A percentile compares a stretch with the other conserved stretches of the same genome.
phyloP scores from a whole-genome alignment of 306 rosid genomes.

The Trifolium pratense region DNA sequence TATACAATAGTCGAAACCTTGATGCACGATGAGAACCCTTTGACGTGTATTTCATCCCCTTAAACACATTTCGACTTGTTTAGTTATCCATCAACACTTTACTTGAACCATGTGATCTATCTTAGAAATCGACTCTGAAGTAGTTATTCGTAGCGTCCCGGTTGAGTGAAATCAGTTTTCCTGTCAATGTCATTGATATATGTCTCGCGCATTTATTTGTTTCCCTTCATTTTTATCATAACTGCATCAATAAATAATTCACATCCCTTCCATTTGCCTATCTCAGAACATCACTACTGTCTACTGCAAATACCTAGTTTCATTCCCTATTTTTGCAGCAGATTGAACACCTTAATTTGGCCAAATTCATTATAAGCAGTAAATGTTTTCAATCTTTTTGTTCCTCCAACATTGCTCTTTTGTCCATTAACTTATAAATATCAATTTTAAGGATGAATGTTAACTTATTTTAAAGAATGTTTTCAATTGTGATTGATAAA shows the following conservation, averaged over 20 bases:
- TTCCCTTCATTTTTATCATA: too few relatives aligned
- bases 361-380: background rate
- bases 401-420: background rate
- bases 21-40: too few relatives aligned
- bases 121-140: too few relatives aligned
- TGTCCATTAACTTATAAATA: background rate
- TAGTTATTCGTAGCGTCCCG: background rate
- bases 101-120: background rate
- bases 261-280: background rate
- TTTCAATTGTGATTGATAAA: background rate
- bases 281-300: background rate
- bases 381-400: too few relatives aligned
- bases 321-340: background rate
- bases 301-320: background rate
- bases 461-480: too few relatives aligned
- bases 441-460: too few relatives aligned
- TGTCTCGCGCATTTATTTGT: background rate
- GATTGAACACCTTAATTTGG: too few relatives aligned
- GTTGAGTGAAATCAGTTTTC: background rate
- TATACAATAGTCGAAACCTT: too few relatives aligned
- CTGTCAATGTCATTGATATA: background rate
- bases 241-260: background rate
- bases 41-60: too few relatives aligned
- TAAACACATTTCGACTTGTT: background rate
- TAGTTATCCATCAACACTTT: background rate